Base-by-base conservation (phyloP, 768 basidiomycete genomes). In the Collybia mongolica region DNA sequence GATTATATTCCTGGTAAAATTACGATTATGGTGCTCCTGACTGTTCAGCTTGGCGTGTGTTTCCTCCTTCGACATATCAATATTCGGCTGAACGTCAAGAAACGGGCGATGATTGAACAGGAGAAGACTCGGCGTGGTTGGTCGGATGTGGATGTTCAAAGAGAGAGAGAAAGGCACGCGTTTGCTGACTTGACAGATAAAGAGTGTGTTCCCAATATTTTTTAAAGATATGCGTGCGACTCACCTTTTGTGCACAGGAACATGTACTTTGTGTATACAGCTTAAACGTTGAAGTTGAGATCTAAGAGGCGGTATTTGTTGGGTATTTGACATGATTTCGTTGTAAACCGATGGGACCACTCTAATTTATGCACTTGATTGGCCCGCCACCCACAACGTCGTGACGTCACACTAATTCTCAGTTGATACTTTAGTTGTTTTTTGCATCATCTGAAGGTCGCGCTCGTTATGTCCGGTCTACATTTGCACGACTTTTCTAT, bases 1-100 rank as follows among this genome's bases (percentile, higher is more conserved):
- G 72, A 60, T 14, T 88, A 87, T 61, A 78, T 84, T 24, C 83
- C 82, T 0, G 85, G 83, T 18, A 88, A 88, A 59, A 78, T 79
- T 12, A 75, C 84, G 1, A 83, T 87, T 54, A 76, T 85, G 71
- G 70, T 83, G 3, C 69, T 85, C 5, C 68, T 87, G 26, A 74
- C 66, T 2, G 73, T 75, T 2, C 82, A 83, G 56, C 62, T 86
- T 24, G 65, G 61, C 15, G 54, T 84, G 18, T 78, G 73, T 1
- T 62, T 74, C 52, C 44, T 79, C 20, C 65, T 86, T 11, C 74
- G 81, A 11, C 78, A 72, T 66, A 74, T 84, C 54, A 85, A 84
- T 60, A 8, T 76, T 1, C 71, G 73, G 12, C 60, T 83, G 55
- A 86, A 86, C 58, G 64, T 56, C 48, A 70, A 78, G 64, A 82